These are phyloP conservation scores for Rossbeevera mucosa DNA, from an alignment of 768 basidiomycete species.

Conservation along the genomic window DNA sequence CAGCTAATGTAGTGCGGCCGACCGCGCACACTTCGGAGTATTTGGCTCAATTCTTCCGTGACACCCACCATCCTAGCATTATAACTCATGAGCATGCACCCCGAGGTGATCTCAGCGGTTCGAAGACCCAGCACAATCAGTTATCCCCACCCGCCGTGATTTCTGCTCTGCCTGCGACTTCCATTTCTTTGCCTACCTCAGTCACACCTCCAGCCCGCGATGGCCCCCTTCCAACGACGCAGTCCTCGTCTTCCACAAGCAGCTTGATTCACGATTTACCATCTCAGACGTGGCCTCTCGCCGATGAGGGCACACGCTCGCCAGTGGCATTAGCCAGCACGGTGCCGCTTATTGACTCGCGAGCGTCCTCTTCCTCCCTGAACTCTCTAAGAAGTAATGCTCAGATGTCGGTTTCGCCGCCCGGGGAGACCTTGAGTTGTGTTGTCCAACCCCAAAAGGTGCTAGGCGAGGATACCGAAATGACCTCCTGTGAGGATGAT, in stretches of 20 bases:
- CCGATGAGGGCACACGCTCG: neutral
- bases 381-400: neutral
- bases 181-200: neutral
- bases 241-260: neutral
- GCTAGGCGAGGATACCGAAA: neutral
- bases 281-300: neutral
- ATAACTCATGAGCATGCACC: neutral
- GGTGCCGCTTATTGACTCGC: neutral
- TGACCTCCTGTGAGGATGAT: neutral
- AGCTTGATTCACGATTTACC: neutral
- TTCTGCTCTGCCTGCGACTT: neutral
- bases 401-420: neutral
- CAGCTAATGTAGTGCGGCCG: slow-evolving; percentile 1
- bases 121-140: neutral
- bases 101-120: neutral
- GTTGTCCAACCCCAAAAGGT: neutral
- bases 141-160: neutral
- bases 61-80: neutral
- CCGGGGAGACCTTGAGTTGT: neutral
- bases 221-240: neutral
- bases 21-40: slow-evolving; percentile 3
- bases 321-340: neutral
- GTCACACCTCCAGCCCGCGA: neutral
- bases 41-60: neutral
- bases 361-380: neutral